phyloP scores from a whole-genome alignment of 139 green algal species.

The Ulvella scutata region DNA sequence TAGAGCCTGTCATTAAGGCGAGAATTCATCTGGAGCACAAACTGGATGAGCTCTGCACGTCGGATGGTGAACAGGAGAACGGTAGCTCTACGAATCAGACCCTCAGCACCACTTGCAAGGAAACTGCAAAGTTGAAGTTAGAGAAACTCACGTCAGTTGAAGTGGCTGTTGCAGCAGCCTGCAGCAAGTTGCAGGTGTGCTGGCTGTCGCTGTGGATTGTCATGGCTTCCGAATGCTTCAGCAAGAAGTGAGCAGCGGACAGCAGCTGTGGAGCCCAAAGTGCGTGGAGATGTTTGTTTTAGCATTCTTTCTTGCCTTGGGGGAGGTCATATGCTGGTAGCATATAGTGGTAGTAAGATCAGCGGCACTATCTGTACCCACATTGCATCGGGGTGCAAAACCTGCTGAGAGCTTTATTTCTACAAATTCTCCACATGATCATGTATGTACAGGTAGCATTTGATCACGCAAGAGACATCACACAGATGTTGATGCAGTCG shows the following conservation, averaged over 20 bases:
- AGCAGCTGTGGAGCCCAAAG: too few relatives aligned
- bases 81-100: neutral
- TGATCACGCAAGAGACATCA: neutral
- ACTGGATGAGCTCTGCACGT: neutral
- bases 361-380: too few relatives aligned
- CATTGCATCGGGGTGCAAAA: too few relatives aligned
- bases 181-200: neutral
- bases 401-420: too few relatives aligned
- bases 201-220: too few relatives aligned
- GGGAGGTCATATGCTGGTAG: too few relatives aligned
- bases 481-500: constrained; percentile 9
- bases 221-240: too few relatives aligned
- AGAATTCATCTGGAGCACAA: neutral
- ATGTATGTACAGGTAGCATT: neutral
- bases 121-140: neutral
- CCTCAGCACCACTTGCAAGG: neutral
- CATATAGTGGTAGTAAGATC: too few relatives aligned
- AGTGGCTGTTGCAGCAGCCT: neutral
- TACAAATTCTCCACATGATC: too few relatives aligned
- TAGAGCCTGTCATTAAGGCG: neutral
- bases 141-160: neutral
- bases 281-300: too few relatives aligned
- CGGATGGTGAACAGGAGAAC: neutral
- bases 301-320: too few relatives aligned
- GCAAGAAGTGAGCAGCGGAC: too few relatives aligned